Base-by-base conservation (phyloP, 1,284 basidiomycete species). In the Lignosus rhinocerotis region DNA sequence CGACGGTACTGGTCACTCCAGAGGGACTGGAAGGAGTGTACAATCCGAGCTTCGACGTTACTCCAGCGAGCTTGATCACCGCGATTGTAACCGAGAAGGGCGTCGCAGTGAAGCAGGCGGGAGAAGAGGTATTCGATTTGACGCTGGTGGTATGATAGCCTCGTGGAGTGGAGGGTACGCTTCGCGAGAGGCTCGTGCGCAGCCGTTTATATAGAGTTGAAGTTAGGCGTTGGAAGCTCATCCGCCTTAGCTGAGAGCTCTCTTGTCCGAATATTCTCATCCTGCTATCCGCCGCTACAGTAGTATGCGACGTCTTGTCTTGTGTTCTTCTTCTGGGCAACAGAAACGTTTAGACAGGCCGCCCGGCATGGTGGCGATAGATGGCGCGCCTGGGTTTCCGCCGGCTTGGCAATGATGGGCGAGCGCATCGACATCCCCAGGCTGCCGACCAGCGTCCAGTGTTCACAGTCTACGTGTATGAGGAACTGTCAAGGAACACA, bases 1-100 rank as follows among this genome's bases (percentile, higher is more conserved):
- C 83, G 0, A 81, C 85, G 45, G 87, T 93, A 19, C 85, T 90
- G 81, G 82, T 92, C 55, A 92, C 91, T 0, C 88, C 91, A 0
- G 76, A 81, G 39, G 84, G 80, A 4, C 75, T 91, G 16, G 75
- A 81, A 56, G 84, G 79, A 54, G 84, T 95, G 9, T 94, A 95
- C 74, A 97, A 96, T 73, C 94, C 94, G 3, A 92, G 90, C 61
- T 97, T 96, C 72, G 94, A 96, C 70, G 93, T 97, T 16, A 96
- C 94, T 0, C 94, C 94, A 0, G 92, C 93, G 1, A 88, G 92
- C 62, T 73, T 87, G 47, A 90, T 90, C 57, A 86, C 83, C 10
- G 91, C 90, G n/a, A 90, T 95, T 51, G 92, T 94, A 6, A 94
- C 93, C 4, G 93, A 95, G 76, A 94, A 89, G 69, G 93, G 93